phyloP scores from a whole-genome alignment of 257 asterid species.

The Rehmannia glutinosa region DNA sequence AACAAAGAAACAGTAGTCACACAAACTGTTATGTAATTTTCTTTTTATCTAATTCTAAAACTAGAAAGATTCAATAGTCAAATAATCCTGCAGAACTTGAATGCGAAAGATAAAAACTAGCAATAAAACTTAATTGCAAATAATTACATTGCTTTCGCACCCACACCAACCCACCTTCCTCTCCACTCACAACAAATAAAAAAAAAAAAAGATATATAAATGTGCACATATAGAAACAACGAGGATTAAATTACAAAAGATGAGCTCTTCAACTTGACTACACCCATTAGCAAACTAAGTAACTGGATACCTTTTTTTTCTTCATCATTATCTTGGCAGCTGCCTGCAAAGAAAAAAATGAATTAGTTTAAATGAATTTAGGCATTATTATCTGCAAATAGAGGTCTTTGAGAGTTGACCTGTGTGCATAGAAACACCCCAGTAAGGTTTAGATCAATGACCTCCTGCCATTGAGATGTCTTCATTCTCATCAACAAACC shows the following conservation, averaged over 20 bases:
- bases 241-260: too few species aligned
- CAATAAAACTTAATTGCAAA: too few species aligned
- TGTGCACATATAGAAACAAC: too few species aligned
- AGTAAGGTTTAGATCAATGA: slow-evolving; percentile 90
- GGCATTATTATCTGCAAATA: neutral
- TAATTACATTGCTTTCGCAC: too few species aligned
- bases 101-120: neutral
- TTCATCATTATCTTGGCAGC: slow-evolving; percentile 96
- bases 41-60: neutral
- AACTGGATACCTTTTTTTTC: slow-evolving; percentile 80
- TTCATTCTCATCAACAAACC: slow-evolving; percentile 96
- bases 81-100: neutral
- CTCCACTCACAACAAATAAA: too few species aligned
- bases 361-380: neutral
- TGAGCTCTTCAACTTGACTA: too few species aligned
- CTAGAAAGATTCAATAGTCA: neutral
- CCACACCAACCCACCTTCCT: too few species aligned
- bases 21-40: neutral
- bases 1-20: neutral
- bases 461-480: slow-evolving; percentile 92
- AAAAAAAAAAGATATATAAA: neutral
- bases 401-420: slow-evolving; percentile 31
- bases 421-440: slow-evolving; percentile 94
- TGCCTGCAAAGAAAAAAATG: slow-evolving; percentile 56
- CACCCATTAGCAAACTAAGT: slow-evolving; percentile 1